phyloP scores from a whole-genome alignment of 202 grass and related monocot genomes.

The Schoenoplectus triqueter region DNA sequence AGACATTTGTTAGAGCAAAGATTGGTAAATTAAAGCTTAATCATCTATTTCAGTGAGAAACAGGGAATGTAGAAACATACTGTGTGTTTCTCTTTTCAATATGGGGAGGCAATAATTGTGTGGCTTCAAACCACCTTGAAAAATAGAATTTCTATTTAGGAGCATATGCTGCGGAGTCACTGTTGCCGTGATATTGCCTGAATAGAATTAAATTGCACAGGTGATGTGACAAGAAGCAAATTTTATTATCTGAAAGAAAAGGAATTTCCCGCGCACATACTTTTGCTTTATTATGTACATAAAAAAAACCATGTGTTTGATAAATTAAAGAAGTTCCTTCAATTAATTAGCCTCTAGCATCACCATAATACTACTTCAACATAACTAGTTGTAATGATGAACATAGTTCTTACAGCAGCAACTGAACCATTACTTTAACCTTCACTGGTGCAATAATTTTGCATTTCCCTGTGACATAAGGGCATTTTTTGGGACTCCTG shows the following conservation, averaged over 20 bases:
- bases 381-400: constrained; percentile 12
- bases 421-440: neutral
- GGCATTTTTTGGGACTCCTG: neutral
- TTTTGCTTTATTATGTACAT: neutral
- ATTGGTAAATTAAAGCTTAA: constrained; percentile 21
- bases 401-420: neutral
- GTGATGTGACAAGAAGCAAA: neutral
- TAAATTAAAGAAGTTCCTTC: neutral
- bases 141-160: constrained; percentile 90
- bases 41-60: neutral
- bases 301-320: neutral
- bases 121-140: constrained; percentile 90
- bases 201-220: constrained; percentile 30
- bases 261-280: neutral
- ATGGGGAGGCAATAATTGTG: constrained; percentile 93
- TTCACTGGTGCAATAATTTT: constrained; percentile 5
- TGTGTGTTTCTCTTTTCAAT: constrained; percentile 91
- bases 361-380: neutral
- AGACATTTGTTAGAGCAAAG: neutral
- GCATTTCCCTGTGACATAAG: constrained; percentile 1
- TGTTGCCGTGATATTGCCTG: constrained; percentile 82
- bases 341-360: neutral
- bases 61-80: constrained; percentile 51
- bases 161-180: constrained; percentile 93
- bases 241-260: constrained; percentile 13